Evolutionary conservation across 2,329 filamentous ascomycete genomes (phyloP).

Genomic region (Ceratocystis alfenasii): DNA sequence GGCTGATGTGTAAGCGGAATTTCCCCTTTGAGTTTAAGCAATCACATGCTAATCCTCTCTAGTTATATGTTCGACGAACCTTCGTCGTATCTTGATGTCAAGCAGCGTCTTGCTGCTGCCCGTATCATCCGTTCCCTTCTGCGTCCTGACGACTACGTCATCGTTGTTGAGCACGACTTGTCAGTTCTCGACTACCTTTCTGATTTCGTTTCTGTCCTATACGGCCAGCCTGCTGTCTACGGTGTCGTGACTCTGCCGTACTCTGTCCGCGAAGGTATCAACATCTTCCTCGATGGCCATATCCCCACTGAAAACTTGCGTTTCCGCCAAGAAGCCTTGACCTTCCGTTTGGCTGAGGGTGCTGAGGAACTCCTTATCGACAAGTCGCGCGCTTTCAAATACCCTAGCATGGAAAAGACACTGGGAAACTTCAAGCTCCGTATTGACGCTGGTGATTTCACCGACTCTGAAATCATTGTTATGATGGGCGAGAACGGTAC

Average conservation of each 20-base stretch:
- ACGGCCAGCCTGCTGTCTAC: conserved; percentile 89
- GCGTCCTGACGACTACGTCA: conserved; percentile 83
- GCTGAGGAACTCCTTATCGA: conserved; percentile 80
- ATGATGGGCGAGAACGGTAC: conserved; percentile 99
- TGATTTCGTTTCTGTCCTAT: conserved; percentile 95
- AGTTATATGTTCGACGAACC: conserved; percentile 98
- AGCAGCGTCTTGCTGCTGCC: conserved; percentile 89
- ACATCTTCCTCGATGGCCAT: conserved; percentile 96
- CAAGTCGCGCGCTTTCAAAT: conserved; percentile 71
- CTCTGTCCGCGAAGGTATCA: conserved; percentile 97
- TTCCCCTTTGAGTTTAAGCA: conserved; percentile 23
- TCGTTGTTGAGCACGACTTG: conserved; percentile 98
- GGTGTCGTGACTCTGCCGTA: conserved; percentile 93
- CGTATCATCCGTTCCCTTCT: conserved; percentile 85
- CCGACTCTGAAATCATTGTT: conserved; percentile 95
- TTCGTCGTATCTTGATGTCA: conserved; percentile 97
- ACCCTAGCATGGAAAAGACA: conserved; percentile 87
- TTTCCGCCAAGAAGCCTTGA: conserved; percentile 92
- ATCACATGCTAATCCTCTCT: conserved; percentile 15
- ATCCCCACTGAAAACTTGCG: conserved; percentile 97
- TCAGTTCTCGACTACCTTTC: conserved; percentile 97
- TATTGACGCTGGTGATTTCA: conserved; percentile 77
- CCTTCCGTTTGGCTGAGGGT: conserved; percentile 85
- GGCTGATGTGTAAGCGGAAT: conserved; percentile 54
- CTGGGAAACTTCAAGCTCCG: conserved; percentile 75